Base-by-base conservation (phyloP, 129 eudicot genomes). In the Chrysanthemum lavandulifolium region DNA sequence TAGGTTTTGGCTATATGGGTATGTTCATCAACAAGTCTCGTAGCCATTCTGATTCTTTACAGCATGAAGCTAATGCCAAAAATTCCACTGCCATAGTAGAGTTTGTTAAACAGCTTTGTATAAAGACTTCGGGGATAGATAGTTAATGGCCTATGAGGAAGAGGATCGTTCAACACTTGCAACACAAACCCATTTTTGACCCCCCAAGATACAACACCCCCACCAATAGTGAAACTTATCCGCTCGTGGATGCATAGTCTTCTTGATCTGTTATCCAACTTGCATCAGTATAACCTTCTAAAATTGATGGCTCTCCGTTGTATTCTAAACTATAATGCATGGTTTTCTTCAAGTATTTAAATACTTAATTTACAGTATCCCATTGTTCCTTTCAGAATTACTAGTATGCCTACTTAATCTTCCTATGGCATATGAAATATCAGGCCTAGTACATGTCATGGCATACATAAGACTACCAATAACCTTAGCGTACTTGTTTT, bases 401-500 rank as follows among this genome's bases (percentile, higher is more conserved):
- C 61, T 68, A 25, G 73, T 68, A 9, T 68, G 61, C 10, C 73
- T 50, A 68, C 71, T 50, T 50, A 66, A 13, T 50, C 72, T 49
- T 25, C 60, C 10, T 68, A 68, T 15, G 14, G 0, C 59, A 68
- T 68, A 14, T 14, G 73, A 12, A 14, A 27, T 68, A 29, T 25
- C 27, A 14, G 10, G 61, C 51, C 49, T 68, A 25, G 73, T 52
- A 52, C 61, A 68, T 50, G 48, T 51, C 49, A 68, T 23, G 2
- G 25, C 61, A 52, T 68, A 68, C 61, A 63, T 14, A 13, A n/a
- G 9, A 56, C 61, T 56, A 18, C 61, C 51, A 13, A 63, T 36
- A 8, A 36, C 25, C 8, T 36, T 0, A 19, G 21, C 21, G 21
- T 19, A 19, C 21, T 19, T 19, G 21, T 19, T 19, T 19, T 19